These are phyloP conservation scores for Malassezia dermatis DNA, from an alignment of 1,284 basidiomycete genomes.

Conservation along the genomic window DNA sequence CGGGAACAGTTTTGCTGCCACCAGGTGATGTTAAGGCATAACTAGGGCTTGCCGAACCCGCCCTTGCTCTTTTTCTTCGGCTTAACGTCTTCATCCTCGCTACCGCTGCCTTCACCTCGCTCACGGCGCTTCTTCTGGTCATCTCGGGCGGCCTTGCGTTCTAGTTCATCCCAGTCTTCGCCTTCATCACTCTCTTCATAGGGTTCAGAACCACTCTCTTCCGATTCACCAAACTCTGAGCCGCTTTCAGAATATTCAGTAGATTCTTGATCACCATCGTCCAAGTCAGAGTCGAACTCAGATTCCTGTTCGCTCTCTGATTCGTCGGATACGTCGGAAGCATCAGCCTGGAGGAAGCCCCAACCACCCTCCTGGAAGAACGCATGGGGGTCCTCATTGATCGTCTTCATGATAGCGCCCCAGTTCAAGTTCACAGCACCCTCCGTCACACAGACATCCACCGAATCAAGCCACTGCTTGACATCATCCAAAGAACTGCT, in stretches of 20 bases:
- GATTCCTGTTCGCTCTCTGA: slow-evolving; percentile 37
- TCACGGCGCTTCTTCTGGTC: slow-evolving; percentile 37
- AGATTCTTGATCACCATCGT: slow-evolving; percentile 42
- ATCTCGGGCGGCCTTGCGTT: slow-evolving; percentile 56
- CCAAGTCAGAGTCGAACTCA: slow-evolving; percentile 45
- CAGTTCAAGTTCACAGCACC: slow-evolving; percentile 96
- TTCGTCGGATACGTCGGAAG: slow-evolving; percentile 16
- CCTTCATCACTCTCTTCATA: slow-evolving; percentile 57
- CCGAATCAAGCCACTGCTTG: slow-evolving; percentile 69
- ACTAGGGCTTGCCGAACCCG: not conserved
- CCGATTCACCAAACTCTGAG: slow-evolving; percentile 45
- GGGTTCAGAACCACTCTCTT: slow-evolving; percentile 55
- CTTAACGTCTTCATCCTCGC: slow-evolving; percentile 21
- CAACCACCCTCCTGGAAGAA: slow-evolving; percentile 96
- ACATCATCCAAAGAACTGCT: slow-evolving; percentile 38
- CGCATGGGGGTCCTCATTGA: slow-evolving; percentile 64
- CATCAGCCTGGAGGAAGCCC: slow-evolving; percentile 61
- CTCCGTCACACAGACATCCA: slow-evolving; percentile 90
- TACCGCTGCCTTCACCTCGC: slow-evolving; percentile 24
- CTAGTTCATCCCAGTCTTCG: slow-evolving; percentile 90
- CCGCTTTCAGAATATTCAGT: slow-evolving; percentile 36
- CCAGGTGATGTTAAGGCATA: not conserved
- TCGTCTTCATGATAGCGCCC: slow-evolving; percentile 66
- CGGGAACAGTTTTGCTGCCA: not conserved
- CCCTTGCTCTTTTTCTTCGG: slow-evolving; percentile 15